Conservation (phyloP, 139 green algal genomes). For the Yamagishiella unicocca region DNA sequence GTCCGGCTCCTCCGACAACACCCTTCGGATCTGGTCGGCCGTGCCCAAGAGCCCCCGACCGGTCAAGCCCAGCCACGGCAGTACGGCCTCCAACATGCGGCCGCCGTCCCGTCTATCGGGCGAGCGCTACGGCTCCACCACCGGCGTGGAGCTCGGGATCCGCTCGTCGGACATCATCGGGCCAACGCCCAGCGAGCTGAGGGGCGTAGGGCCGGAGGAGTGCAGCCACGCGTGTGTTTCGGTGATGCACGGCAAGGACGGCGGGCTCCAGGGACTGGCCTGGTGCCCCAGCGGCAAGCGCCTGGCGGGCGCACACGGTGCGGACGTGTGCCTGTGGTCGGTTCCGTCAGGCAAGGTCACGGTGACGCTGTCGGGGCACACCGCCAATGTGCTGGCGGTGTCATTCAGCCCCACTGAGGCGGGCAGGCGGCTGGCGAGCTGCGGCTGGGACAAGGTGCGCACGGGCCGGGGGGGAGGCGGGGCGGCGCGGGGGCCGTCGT, state of each 20-base stretch:
- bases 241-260: background rate
- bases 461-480: background rate
- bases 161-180: no score
- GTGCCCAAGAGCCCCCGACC: no score
- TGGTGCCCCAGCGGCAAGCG: slow-evolving; percentile 22
- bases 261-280: slow-evolving; percentile 10
- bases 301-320: slow-evolving; percentile 7
- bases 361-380: slow-evolving; percentile 1
- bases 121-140: no score
- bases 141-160: background rate
- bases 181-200: no score
- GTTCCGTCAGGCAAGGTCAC: background rate
- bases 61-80: no score
- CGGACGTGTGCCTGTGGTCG: background rate
- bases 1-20: slow-evolving; percentile 29
- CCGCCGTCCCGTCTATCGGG: no score
- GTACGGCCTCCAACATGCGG: no score
- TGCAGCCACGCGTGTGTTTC: background rate
- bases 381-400: slow-evolving; percentile 24
- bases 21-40: slow-evolving; percentile 1
- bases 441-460: slow-evolving; percentile 28
- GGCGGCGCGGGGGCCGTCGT: no score
- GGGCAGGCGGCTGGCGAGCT: slow-evolving; percentile 10
- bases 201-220: background rate
- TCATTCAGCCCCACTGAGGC: slow-evolving; percentile 2